Evolutionary conservation across 495 filamentous ascomycete species (phyloP).

Genomic region (Podospora tetraspora): DNA sequence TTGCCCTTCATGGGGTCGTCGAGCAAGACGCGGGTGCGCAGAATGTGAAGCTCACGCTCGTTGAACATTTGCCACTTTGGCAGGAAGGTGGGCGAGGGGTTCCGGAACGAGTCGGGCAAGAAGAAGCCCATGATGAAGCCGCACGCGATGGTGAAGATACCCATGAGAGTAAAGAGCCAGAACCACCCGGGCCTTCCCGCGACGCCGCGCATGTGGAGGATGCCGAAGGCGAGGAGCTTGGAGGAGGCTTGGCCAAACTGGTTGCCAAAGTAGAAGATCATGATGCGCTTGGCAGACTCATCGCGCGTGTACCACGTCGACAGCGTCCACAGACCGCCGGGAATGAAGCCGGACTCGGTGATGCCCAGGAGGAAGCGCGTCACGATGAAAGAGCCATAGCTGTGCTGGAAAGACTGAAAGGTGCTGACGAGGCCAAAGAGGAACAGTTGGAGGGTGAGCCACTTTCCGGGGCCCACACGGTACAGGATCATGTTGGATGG

Average conservation of each 20-base stretch:
- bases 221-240: slow-evolving; percentile 28
- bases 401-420: slow-evolving; percentile 53
- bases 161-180: slow-evolving; percentile 56
- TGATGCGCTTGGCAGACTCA: slow-evolving; percentile 52
- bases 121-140: slow-evolving; percentile 47
- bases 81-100: slow-evolving; percentile 40
- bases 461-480: slow-evolving; percentile 52
- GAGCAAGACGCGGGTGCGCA: slow-evolving; percentile 32
- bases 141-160: slow-evolving; percentile 48
- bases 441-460: slow-evolving; percentile 54
- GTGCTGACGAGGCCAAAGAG: slow-evolving; percentile 54
- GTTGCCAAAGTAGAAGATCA: slow-evolving; percentile 54
- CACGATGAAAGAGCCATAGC: slow-evolving; percentile 44
- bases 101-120: slow-evolving; percentile 49
- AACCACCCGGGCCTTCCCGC: slow-evolving; percentile 52
- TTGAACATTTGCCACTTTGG: slow-evolving; percentile 33
- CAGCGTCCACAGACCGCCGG: slow-evolving; percentile 56
- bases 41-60: slow-evolving; percentile 35
- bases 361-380: slow-evolving; percentile 50
- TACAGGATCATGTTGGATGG: slow-evolving; percentile 55
- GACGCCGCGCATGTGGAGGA: slow-evolving; percentile 41
- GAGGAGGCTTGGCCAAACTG: slow-evolving; percentile 49
- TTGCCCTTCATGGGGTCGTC: slow-evolving; percentile 39
- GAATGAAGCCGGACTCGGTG: slow-evolving; percentile 56
- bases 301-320: slow-evolving; percentile 56